Conservation (phyloP, 2,329 filamentous ascomycete genomes). For the Tolypocladium endophyticum region DNA sequence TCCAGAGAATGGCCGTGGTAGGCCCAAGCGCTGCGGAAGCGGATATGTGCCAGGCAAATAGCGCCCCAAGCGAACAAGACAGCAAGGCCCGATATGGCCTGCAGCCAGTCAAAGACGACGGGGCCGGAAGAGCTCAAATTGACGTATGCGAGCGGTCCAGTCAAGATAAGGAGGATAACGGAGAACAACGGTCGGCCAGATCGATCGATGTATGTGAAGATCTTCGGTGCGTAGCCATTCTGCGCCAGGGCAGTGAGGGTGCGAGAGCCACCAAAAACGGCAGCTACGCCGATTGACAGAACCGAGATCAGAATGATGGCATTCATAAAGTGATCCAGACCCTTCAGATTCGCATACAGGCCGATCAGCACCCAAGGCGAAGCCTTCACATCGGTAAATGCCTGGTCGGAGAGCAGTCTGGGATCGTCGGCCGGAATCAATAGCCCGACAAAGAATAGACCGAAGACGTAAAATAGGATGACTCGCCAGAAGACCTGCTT, state of each 20-base stretch:
- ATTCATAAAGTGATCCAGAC: conserved; percentile 42
- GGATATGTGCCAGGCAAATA: conserved; percentile 55
- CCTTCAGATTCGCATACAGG: conserved; percentile 34
- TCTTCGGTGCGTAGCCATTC: conserved; percentile 42
- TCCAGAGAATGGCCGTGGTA: conserved; percentile 47
- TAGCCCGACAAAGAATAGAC: conserved; percentile 37
- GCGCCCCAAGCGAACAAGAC: conserved; percentile 57
- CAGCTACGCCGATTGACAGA: conserved; percentile 42
- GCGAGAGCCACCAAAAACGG: conserved; percentile 44
- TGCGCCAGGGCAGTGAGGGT: conserved; percentile 45
- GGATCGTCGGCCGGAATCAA: conserved; percentile 31
- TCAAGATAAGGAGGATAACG: conserved; percentile 33
- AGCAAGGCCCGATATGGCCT: conserved; percentile 51
- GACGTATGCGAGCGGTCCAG: conserved; percentile 37
- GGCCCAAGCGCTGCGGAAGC: conserved; percentile 54
- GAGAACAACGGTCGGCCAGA: conserved; percentile 39
- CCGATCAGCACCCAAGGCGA: conserved; percentile 42
- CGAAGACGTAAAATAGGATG: conserved; percentile 39
- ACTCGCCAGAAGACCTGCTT: conserved; percentile 59
- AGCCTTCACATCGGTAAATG: conserved; percentile 28
- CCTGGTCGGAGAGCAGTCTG: conserved; percentile 32
- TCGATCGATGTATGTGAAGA: conserved; percentile 43
- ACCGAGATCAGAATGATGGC: conserved; percentile 42
- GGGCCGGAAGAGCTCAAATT: conserved; percentile 33
- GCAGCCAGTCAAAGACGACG: conserved; percentile 52